phyloP scores from a whole-genome alignment of 139 green algal species.

The Tetraselmis striata region DNA sequence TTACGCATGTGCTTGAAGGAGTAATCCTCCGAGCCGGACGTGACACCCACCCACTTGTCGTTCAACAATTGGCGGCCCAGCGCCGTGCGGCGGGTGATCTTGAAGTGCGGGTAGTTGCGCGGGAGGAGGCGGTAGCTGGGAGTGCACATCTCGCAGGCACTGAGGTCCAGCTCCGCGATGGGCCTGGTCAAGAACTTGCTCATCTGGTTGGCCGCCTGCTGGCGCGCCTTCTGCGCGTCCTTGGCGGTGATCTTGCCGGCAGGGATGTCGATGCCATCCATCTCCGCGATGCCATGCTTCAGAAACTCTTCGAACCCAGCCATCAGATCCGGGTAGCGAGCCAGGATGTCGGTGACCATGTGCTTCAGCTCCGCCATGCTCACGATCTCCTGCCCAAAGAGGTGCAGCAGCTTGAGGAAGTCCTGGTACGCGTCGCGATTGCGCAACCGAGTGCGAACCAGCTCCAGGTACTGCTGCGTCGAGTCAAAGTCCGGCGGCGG shows the following conservation, averaged over 20 bases:
- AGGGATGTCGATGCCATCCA: constrained; percentile 20
- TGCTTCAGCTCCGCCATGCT: constrained; percentile 70
- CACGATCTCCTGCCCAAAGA: constrained; percentile 92
- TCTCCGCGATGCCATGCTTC: constrained; percentile 24
- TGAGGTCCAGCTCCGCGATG: constrained; percentile 86
- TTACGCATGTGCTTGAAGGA: constrained; percentile 95
- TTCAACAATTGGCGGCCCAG: constrained; percentile 70
- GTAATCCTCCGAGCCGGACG: constrained; percentile 87
- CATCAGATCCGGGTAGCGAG: constrained; percentile 76
- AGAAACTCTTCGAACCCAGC: constrained; percentile 77
- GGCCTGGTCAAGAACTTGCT: constrained; percentile 78
- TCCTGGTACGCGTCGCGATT: constrained; percentile 68
- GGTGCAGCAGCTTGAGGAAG: constrained; percentile 93
- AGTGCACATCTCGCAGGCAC: constrained; percentile 52
- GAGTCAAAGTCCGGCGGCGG: neutral
- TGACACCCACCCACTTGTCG: constrained; percentile 88
- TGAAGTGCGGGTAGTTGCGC: constrained; percentile 55
- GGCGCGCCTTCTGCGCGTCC: constrained; percentile 10
- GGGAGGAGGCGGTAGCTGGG: constrained; percentile 91
- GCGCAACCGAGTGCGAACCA: neutral
- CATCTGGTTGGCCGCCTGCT: neutral
- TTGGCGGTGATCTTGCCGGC: constrained; percentile 11
- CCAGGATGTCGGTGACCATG: constrained; percentile 83
- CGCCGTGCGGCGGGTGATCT: constrained; percentile 31
- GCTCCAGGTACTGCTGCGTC: constrained; percentile 5